These are phyloP conservation scores for Musa beccarii DNA, from an alignment of 176 grass and related monocot genomes.

Conservation along the genomic window DNA sequence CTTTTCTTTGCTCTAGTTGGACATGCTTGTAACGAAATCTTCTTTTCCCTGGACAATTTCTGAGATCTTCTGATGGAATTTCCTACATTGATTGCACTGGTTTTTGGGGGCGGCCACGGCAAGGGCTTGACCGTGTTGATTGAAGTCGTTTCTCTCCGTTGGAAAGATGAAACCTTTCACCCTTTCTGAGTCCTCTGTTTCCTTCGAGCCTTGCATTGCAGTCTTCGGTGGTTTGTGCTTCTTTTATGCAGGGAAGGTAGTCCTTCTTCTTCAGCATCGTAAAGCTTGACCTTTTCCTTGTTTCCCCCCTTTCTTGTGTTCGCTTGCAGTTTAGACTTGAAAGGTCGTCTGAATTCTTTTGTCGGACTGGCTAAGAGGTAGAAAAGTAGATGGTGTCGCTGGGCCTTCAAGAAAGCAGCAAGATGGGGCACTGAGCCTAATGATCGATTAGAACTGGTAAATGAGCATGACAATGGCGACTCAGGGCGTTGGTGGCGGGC, in stretches of 20 bases:
- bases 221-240: not conserved
- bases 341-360: not conserved
- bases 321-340: no score
- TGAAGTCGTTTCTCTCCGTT: not conserved
- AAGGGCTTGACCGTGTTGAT: not conserved
- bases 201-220: not conserved
- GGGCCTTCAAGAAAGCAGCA: no score
- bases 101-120: not conserved
- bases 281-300: no score
- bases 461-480: constrained; percentile 66
- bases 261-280: no score
- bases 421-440: no score
- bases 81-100: no score
- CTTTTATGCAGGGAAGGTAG: no score
- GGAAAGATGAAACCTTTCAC: not conserved
- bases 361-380: not conserved
- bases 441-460: not conserved
- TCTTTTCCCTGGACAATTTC: not conserved
- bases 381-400: no score
- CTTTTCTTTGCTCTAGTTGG: no score
- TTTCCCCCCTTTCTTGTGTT: no score
- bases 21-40: no score
- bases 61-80: not conserved
- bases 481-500: constrained; percentile 14
- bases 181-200: not conserved